These are phyloP conservation scores for Pyrus betulifolia DNA, from an alignment of 306 rosid species.

Conservation along the genomic window DNA sequence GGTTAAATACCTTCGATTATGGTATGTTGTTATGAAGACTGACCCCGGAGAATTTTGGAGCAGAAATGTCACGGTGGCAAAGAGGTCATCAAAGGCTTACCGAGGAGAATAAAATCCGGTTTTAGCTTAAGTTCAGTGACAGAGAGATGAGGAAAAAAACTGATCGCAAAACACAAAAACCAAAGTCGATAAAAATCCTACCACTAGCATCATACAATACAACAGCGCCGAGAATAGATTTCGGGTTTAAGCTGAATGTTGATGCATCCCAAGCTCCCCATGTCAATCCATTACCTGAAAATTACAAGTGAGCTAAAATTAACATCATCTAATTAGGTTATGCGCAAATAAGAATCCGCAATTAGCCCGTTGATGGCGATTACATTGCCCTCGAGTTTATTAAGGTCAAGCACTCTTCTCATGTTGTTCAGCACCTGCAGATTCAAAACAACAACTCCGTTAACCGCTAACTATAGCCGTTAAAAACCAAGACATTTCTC, in stretches of 20 bases:
- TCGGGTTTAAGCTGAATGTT: conserved; percentile 54
- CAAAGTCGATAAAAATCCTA: conserved; percentile 18
- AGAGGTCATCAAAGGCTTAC: conserved; percentile 76
- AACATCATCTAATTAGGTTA: background rate
- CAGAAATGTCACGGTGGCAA: conserved; percentile 68
- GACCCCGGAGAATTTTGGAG: conserved; percentile 66
- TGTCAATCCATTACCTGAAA: conserved; percentile 61
- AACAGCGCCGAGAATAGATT: conserved; percentile 78
- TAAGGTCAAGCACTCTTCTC: conserved; percentile 60
- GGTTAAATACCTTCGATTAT: conserved; percentile 63
- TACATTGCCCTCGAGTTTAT: conserved; percentile 68
- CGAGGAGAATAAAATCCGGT: conserved; percentile 12
- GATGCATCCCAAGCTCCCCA: conserved; percentile 92
- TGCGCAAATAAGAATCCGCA: background rate
- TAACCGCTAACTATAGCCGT: background rate
- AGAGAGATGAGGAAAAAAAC: background rate
- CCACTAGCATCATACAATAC: conserved; percentile 74
- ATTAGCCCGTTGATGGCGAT: background rate
- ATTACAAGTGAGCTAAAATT: background rate
- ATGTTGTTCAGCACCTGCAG: conserved; percentile 82
- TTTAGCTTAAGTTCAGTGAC: conserved; percentile 23
- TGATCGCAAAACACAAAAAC: background rate
- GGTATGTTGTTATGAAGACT: conserved; percentile 64
- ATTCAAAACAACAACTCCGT: conserved; percentile 14
- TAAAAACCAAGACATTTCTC: background rate